These are phyloP conservation scores for Schoenoplectus tabernaemontani DNA, from an alignment of 202 grass and related monocot species.

Conservation along the genomic window DNA sequence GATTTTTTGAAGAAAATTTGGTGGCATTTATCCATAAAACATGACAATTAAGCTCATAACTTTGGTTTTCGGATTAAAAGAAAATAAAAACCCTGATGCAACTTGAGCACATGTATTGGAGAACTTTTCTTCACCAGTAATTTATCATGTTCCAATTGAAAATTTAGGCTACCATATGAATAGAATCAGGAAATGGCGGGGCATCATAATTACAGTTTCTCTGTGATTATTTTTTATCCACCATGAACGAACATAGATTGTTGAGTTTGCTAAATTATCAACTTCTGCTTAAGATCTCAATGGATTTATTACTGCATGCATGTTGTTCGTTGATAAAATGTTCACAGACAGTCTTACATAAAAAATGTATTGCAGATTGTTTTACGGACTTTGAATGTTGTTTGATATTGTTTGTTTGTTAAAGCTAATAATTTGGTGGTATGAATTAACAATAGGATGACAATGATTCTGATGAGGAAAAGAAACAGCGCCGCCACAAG, in stretches of 20 bases:
- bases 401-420: background rate
- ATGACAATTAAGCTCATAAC: background rate
- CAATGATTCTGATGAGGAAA: constrained; percentile 40
- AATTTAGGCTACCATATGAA: background rate
- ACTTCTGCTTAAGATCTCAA: background rate
- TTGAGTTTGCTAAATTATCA: background rate
- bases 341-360: background rate
- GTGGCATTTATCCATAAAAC: background rate
- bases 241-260: background rate
- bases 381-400: background rate
- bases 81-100: background rate
- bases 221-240: background rate
- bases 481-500: constrained; percentile 42
- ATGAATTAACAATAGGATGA: constrained; percentile 30
- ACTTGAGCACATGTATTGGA: background rate
- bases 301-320: background rate
- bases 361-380: background rate
- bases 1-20: background rate
- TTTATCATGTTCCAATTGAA: background rate
- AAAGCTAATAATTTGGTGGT: background rate
- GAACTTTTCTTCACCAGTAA: background rate
- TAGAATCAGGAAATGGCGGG: background rate
- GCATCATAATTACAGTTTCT: background rate
- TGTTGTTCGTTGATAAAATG: background rate
- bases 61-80: background rate